Conservation (phyloP, 257 asterid genomes). For the Solanum acaule region DNA sequence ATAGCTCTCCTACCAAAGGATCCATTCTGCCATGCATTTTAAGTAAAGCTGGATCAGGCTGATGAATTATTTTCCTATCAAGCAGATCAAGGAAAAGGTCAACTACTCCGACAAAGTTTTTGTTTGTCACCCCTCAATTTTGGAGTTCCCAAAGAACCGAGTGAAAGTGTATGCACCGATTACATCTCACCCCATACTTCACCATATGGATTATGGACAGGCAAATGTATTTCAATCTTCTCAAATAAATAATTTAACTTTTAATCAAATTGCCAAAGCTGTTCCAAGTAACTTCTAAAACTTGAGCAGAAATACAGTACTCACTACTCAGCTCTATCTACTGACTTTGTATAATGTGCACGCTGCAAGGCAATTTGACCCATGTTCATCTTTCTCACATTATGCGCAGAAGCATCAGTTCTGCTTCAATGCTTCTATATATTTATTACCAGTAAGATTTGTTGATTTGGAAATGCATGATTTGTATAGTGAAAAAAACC, state of each 20-base stretch:
- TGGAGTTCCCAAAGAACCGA: neutral
- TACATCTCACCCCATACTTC: neutral
- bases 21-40: neutral
- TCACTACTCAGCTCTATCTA: neutral
- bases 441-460: neutral
- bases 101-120: neutral
- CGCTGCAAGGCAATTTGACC: neutral
- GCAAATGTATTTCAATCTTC: neutral
- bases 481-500: too few relatives aligned
- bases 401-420: neutral
- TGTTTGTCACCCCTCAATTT: neutral
- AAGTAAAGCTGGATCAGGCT: neutral
- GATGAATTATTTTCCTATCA: neutral
- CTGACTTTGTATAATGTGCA: neutral
- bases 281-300: neutral
- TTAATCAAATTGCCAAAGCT: neutral
- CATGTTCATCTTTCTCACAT: neutral
- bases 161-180: neutral
- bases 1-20: neutral
- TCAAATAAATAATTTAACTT: neutral
- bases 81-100: neutral
- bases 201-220: neutral
- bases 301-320: neutral
- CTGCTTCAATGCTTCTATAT: neutral
- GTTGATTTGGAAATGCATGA: neutral